Evolutionary conservation across 306 rosid species (phyloP).

Genomic region (Sesbania bispinosa): DNA sequence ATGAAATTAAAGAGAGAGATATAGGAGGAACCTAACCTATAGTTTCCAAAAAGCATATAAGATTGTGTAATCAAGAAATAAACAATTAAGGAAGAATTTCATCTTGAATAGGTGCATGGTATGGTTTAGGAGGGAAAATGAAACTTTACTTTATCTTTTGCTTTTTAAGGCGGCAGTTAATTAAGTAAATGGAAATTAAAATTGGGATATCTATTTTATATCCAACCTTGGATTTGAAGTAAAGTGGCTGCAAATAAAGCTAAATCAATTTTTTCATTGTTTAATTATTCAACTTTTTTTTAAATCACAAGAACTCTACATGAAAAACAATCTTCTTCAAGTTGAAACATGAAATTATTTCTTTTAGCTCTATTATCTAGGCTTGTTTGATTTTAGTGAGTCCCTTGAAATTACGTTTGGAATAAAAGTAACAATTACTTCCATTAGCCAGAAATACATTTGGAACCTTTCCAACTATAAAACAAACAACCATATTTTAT

Average conservation of each 20-base stretch:
- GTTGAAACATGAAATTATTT: no score
- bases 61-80: conserved; percentile 12
- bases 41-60: background rate
- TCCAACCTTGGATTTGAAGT: conserved; percentile 36
- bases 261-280: background rate
- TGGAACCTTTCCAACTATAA: no score
- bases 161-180: conserved; percentile 23
- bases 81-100: conserved; percentile 1
- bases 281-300: background rate
- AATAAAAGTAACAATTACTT: no score
- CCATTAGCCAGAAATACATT: no score
- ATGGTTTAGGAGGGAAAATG: background rate
- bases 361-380: no score
- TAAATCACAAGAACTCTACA: no score
- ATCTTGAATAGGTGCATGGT: background rate
- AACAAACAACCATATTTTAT: no score
- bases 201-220: background rate
- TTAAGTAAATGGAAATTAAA: background rate
- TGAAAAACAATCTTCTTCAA: no score
- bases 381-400: no score
- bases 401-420: no score
- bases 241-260: conserved; percentile 17
- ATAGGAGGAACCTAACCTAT: background rate
- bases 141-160: conserved; percentile 16
- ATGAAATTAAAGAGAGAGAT: background rate